phyloP scores from a whole-genome alignment of 2,329 filamentous ascomycete species.

The Endothia cerciana region DNA sequence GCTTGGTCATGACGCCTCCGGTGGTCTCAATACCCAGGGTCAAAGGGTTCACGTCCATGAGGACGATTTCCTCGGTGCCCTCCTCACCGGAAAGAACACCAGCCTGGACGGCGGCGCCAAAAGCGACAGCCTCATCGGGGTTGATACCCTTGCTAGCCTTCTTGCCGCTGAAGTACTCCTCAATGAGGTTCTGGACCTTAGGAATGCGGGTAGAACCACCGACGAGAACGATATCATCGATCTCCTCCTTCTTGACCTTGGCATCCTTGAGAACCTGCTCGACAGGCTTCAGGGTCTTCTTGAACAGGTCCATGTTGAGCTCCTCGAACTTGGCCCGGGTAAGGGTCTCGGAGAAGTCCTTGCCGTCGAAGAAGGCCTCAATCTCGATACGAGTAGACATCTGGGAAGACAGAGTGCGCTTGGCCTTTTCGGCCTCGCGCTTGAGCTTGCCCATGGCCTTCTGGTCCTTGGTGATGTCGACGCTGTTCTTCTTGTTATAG shows the following conservation, averaged over 20 bases:
- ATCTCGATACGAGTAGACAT: slow-evolving; percentile 95
- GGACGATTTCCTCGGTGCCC: slow-evolving; percentile 78
- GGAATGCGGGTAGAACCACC: slow-evolving; percentile 99
- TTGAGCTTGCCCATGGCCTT: slow-evolving; percentile 99
- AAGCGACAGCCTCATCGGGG: slow-evolving; percentile 98
- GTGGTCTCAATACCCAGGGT: slow-evolving; percentile 98
- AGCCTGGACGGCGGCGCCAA: slow-evolving; percentile 95
- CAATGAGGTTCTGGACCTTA: slow-evolving; percentile 92
- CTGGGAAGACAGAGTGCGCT: slow-evolving; percentile 94
- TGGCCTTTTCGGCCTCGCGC: slow-evolving; percentile 99
- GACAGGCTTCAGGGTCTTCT: slow-evolving; percentile 98
- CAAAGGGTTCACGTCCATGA: slow-evolving; percentile 96
- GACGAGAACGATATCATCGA: slow-evolving; percentile 96
- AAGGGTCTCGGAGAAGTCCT: slow-evolving; percentile 97
- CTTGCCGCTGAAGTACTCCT: slow-evolving; percentile 96
- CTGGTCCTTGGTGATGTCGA: slow-evolving; percentile 89
- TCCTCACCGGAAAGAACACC: slow-evolving; percentile 91
- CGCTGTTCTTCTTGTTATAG: slow-evolving; percentile 97
- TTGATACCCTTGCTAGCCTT: slow-evolving; percentile 99
- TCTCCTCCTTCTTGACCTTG: slow-evolving; percentile 93
- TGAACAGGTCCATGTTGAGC: slow-evolving; percentile 98
- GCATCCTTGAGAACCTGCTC: slow-evolving; percentile 98
- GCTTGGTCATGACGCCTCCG: slow-evolving; percentile 95
- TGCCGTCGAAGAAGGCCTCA: slow-evolving; percentile 93
- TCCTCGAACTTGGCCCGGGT: slow-evolving; percentile 99